Percentiles rank a stretch among this genome's conserved stretches.
phyloP scores from a whole-genome alignment of 352 stramenopile genomes.

The Pythium sp. region DNA sequence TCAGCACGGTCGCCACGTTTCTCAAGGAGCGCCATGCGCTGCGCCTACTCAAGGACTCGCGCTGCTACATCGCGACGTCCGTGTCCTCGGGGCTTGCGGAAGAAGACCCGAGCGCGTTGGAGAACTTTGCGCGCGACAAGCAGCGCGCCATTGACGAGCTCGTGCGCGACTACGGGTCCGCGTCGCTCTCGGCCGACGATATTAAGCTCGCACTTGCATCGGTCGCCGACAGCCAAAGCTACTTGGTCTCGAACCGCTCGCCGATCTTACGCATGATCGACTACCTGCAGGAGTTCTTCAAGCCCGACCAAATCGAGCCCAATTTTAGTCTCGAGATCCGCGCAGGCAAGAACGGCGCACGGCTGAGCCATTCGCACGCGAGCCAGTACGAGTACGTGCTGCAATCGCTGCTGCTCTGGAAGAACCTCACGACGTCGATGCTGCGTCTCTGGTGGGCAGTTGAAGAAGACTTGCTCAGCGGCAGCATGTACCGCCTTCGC shows the following conservation, averaged over 20 bases:
- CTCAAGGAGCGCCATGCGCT: constrained; percentile 63
- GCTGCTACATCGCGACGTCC: constrained; percentile 61
- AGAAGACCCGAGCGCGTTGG: constrained; percentile 10
- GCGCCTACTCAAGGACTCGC: constrained; percentile 70
- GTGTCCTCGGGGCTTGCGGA: constrained; percentile 21
- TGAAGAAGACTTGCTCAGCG: constrained; percentile 56
- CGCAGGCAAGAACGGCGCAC: constrained; percentile 53
- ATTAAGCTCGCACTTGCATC: constrained; percentile 52
- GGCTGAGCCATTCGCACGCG: constrained; percentile 53
- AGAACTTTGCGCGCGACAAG: constrained; percentile 19
- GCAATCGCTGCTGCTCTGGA: constrained; percentile 61
- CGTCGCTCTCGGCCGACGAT: constrained; percentile 44
- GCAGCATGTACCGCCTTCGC: constrained; percentile 50
- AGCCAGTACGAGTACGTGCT: constrained; percentile 67
- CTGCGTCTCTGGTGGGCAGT: constrained; percentile 63
- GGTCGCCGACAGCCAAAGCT: constrained; percentile 57
- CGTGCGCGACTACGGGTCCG: constrained; percentile 45
- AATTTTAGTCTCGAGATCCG: constrained; percentile 55
- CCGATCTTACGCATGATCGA: constrained; percentile 68
- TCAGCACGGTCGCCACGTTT: constrained; percentile 76
- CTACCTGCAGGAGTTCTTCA: constrained; percentile 58
- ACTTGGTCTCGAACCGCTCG: constrained; percentile 51
- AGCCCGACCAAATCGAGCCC: constrained; percentile 37
- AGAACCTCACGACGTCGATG: constrained; percentile 62
- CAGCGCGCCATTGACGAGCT: constrained; percentile 24